Base-by-base conservation (phyloP, 2,329 filamentous ascomycete genomes). In the Saccharata proteae region DNA sequence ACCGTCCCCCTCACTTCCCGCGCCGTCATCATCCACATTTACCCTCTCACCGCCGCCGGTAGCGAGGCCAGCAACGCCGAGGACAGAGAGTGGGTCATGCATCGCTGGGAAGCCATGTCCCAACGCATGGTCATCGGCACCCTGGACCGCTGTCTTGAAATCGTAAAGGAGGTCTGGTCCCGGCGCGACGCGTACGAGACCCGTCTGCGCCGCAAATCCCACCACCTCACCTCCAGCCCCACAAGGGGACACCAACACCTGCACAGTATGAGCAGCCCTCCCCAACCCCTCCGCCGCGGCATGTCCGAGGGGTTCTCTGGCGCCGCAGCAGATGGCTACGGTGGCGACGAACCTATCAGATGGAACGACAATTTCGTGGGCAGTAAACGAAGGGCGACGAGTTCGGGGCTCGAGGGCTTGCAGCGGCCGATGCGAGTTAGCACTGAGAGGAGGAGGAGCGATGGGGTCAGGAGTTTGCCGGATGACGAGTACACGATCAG, bases 11-110 rank as follows among this genome's bases (percentile, higher is more conserved):
- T 71, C 2, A 65, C 61, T 8, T 77, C 72, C 20, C 65, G 75
- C 6, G 67, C 74, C 1, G 68, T 74, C 12, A 77, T 80, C 26
- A 67, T 80, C 2, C 77, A 81, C 22, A 77, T 80, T 36, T 81
- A 74, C 40, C 77, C 77, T 2, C 63, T 82, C 2, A 62, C 80
- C 39, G 73, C 70, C 1, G 77, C 77, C 3, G 75, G 76, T 2
- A 77, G 74, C 40, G 77, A 80, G 50, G 69, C 69, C 6, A 58
- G 64, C 15, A 62, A 62, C 3, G 55, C 59, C 10, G 73, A 78
- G 40, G 71, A 79, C 42, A 59, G 77, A 9, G 56, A 67, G 17
- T 81, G 75, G 74, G 71, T 80, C 2, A 57, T 65, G 25, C 61
- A 69, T 15, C 64, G 77, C 19, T 82, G 76, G 77, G 52, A 56